Percentiles rank a stretch among this genome's conserved stretches.
Conservation (phyloP, 2,329 filamentous ascomycete species). For the Cladosporium sp. region DNA sequence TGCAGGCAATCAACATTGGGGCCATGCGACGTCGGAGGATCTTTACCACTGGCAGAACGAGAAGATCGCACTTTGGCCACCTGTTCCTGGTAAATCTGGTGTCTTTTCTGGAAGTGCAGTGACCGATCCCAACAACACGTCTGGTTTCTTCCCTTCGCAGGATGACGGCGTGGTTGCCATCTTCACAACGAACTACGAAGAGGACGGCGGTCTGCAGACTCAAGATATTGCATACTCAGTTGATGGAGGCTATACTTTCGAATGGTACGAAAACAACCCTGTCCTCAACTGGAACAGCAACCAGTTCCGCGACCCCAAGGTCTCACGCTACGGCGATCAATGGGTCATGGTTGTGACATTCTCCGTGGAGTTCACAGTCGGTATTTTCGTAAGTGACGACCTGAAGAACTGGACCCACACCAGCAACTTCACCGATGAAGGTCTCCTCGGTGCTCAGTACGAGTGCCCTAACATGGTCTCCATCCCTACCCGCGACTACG, state of each 20-base stretch:
- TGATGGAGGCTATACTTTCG: slow-evolving; percentile 58
- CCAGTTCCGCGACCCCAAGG: slow-evolving; percentile 61
- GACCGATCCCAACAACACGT: slow-evolving; percentile 59
- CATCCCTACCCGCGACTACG: slow-evolving; percentile 43
- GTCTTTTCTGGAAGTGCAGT: slow-evolving; percentile 47
- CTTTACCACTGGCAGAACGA: slow-evolving; percentile 60
- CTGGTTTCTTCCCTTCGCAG: slow-evolving; percentile 57
- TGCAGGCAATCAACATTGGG: slow-evolving; percentile 59
- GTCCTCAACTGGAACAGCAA: slow-evolving; percentile 50
- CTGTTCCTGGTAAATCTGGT: slow-evolving; percentile 44
- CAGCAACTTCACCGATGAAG: slow-evolving; percentile 52
- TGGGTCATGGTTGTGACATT: slow-evolving; percentile 57
- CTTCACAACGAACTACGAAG: slow-evolving; percentile 36
- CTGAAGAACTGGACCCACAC: slow-evolving; percentile 53
- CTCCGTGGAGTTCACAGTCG: slow-evolving; percentile 49
- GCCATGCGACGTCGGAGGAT: slow-evolving; percentile 57
- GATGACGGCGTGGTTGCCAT: slow-evolving; percentile 56
- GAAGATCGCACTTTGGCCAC: slow-evolving; percentile 55
- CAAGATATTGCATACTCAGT: slow-evolving; percentile 57
- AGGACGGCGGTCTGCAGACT: slow-evolving; percentile 36
- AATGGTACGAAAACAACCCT: slow-evolving; percentile 54
- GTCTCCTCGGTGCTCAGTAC: slow-evolving; percentile 51
- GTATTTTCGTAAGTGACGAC: slow-evolving; percentile 55
- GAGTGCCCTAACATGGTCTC: slow-evolving; percentile 58
- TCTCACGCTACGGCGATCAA: slow-evolving; percentile 49